Evolutionary conservation across 306 rosid genomes (phyloP).

Genomic region (Bauhinia variegata): DNA sequence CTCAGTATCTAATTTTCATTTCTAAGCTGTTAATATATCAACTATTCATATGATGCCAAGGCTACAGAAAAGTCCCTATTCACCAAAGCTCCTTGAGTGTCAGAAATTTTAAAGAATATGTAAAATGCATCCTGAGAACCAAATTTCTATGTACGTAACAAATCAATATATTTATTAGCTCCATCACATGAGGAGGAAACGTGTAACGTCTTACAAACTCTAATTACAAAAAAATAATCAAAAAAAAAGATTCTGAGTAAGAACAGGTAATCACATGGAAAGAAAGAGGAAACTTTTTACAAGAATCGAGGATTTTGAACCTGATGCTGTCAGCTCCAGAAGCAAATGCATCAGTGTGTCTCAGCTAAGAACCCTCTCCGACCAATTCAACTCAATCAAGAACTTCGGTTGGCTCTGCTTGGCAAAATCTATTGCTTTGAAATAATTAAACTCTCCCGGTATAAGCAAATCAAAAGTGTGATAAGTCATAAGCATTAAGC

Average conservation of each 20-base stretch:
- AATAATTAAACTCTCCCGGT: slow-evolving; percentile 28
- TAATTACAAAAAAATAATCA: slow-evolving; percentile 33
- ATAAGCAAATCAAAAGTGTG: no score
- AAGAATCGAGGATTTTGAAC: slow-evolving; percentile 43
- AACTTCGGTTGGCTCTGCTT: slow-evolving; percentile 31
- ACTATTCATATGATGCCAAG: slow-evolving; percentile 1
- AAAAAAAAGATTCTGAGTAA: slow-evolving; percentile 31
- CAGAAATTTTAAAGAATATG: slow-evolving; percentile 18
- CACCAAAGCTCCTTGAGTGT: not conserved
- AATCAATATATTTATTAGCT: slow-evolving; percentile 31
- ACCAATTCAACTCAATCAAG: slow-evolving; percentile 26
- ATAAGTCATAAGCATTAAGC: no score
- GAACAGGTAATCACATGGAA: slow-evolving; percentile 30
- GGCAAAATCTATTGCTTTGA: slow-evolving; percentile 31
- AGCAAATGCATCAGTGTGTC: slow-evolving; percentile 30
- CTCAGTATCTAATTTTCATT: not conserved
- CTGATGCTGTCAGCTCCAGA: slow-evolving; percentile 43
- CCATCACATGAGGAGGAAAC: slow-evolving; percentile 14
- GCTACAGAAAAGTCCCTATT: slow-evolving; percentile 4
- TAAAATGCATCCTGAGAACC: not conserved
- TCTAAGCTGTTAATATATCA: not conserved
- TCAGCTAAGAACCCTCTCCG: slow-evolving; percentile 34
- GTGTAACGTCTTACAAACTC: slow-evolving; percentile 33
- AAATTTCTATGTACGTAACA: slow-evolving; percentile 19
- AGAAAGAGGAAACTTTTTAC: slow-evolving; percentile 38